These are phyloP conservation scores for Lumnitzera racemosa DNA, from an alignment of 345 rosid species.

Conservation along the genomic window DNA sequence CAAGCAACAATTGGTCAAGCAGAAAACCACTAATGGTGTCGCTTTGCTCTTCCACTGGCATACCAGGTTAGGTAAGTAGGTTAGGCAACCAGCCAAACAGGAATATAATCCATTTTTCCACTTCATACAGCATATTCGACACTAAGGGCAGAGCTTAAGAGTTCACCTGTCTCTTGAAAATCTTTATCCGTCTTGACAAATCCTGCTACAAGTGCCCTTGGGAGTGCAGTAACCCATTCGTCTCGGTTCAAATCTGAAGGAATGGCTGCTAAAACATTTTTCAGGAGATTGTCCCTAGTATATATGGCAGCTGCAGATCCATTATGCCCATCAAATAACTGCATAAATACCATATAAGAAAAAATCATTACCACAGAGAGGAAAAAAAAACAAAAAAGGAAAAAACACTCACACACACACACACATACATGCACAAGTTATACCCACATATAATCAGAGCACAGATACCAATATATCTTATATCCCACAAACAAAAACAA, in stretches of 20 bases:
- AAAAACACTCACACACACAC: not conserved
- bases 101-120: not conserved
- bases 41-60: too few relatives aligned
- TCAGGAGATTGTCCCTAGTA: slow-evolving; percentile 84
- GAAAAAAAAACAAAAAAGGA: too few relatives aligned
- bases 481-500: too few relatives aligned
- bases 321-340: slow-evolving; percentile 99
- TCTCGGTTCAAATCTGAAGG: slow-evolving; percentile 86
- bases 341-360: slow-evolving; percentile 19
- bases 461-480: not conserved
- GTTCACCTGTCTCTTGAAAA: slow-evolving; percentile 70
- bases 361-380: not conserved
- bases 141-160: not conserved
- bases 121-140: not conserved
- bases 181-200: slow-evolving; percentile 99
- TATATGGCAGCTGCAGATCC: slow-evolving; percentile 96
- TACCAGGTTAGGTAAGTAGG: too few relatives aligned
- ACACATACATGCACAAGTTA: not conserved
- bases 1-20: too few relatives aligned
- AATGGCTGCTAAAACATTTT: slow-evolving; percentile 70
- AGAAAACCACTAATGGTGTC: too few relatives aligned
- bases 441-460: not conserved
- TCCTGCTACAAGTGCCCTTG: slow-evolving; percentile 96
- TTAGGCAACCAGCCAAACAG: not conserved
- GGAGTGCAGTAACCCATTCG: slow-evolving; percentile 91